Percentiles rank a stretch among this genome's conserved stretches.
These are phyloP conservation scores for Stropharia rugosoannulata DNA, from an alignment of 768 basidiomycete genomes.

Conservation along the genomic window DNA sequence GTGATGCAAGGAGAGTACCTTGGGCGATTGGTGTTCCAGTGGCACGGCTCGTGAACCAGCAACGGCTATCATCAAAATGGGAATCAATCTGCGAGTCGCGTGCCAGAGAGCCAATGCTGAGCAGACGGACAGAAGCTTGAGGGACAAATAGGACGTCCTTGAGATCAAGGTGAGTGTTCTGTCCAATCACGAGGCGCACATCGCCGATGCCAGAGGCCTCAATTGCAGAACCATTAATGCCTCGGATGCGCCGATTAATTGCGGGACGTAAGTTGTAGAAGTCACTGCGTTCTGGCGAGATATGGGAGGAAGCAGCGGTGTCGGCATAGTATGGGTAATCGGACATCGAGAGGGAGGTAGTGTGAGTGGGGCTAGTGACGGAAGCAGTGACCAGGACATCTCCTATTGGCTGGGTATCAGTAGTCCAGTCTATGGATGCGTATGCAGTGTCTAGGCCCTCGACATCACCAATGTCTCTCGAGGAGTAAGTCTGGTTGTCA, in stretches of 20 bases:
- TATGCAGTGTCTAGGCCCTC: neutral
- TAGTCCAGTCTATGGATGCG: too few relatives aligned
- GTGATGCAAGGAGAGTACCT: conserved; percentile 7
- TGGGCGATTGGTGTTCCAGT: conserved; percentile 13
- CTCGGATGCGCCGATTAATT: neutral
- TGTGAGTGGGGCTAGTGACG: too few relatives aligned
- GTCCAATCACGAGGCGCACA: neutral
- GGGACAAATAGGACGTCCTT: neutral
- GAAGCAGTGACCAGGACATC: too few relatives aligned
- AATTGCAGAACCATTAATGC: too few relatives aligned
- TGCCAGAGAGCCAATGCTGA: neutral
- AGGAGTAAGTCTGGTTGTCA: neutral
- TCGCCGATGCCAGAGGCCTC: neutral
- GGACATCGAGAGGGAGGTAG: too few relatives aligned
- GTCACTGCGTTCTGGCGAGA: neutral
- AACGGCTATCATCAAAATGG: conserved; percentile 17
- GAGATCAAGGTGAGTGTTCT: neutral
- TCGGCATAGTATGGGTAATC: neutral
- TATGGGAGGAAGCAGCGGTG: too few relatives aligned
- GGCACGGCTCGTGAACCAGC: conserved; percentile 13
- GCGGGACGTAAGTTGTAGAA: neutral
- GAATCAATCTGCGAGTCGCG: neutral
- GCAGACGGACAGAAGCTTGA: conserved; percentile 1
- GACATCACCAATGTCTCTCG: neutral
- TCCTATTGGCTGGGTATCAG: too few relatives aligned